Base-by-base conservation (phyloP, 208 protist genomes). In the Leishmania gerbilli region DNA sequence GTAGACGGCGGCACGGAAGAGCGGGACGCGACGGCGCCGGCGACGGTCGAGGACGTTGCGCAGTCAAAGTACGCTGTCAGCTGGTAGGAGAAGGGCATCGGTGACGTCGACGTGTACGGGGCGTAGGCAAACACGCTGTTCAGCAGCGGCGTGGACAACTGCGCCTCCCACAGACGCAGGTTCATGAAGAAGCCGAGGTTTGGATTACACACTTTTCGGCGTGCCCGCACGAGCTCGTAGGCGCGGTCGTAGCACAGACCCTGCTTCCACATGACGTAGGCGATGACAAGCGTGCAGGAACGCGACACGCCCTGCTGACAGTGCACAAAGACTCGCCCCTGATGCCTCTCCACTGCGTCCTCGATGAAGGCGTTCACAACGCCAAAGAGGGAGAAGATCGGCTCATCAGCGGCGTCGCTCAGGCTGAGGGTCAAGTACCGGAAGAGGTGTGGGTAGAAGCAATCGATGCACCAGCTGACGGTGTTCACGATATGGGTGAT, bases 301-400 rank as follows among this genome's bases (percentile, higher is more conserved):
- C 96, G 95, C 4, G 95, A 98, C 27, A 98, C 96, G 75, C 97
- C 97, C 79, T 99, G 97, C 68, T 99, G 96, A 82, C 98, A 99
- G 85, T 99, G 98, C 53, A 99, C 91, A 65, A 98, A 97, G 34
- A 96, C 89, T 40, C 91, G 93, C 0, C 97, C 97, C 9, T 71
- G 55, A 47, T 76, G 56, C 47, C 24, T 34, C 80, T 88, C 31
- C 42, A 87, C 84, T 51, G 87, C 89, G 55, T 92, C 75, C 77
- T 98, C 93, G 24, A 99, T 93, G 74, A 97, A 98, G 13, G 87
- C 85, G 78, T 96, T 94, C 31, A 98, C 93, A 27, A 96, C 71
- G 21, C 93, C 90, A 76, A 99, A 94, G 45, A 99, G 82, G n/a
- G 91, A 91, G 58, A 95, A 93, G 62, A 99, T 95, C 74, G 97